Evolutionary conservation across 441 rosid genomes (phyloP).

Genomic region (Syzygium malaccense): DNA sequence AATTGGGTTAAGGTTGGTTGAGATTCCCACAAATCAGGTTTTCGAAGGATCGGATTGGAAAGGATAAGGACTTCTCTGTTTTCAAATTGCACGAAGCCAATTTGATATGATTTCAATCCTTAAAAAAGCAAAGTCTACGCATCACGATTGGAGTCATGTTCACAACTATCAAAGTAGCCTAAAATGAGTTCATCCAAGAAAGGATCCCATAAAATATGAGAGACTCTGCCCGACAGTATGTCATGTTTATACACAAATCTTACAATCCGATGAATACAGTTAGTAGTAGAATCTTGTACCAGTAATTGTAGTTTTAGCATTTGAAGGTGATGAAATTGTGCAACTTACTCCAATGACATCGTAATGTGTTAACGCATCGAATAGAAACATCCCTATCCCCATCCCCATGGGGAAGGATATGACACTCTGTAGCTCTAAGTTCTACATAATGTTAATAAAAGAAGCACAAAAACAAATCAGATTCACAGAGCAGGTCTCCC

Average conservation of each 20-base stretch:
- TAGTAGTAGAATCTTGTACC: too few relatives aligned
- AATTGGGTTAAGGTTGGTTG: rapidly evolving
- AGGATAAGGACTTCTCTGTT: neutral
- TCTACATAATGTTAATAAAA: neutral
- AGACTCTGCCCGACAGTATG: neutral
- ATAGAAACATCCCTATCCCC: too few relatives aligned
- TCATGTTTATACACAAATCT: neutral
- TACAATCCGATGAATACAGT: too few relatives aligned
- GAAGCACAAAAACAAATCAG: neutral
- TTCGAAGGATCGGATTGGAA: neutral
- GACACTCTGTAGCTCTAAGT: too few relatives aligned
- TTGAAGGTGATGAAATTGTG: too few relatives aligned
- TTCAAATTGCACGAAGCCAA: neutral
- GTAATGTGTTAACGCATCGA: too few relatives aligned
- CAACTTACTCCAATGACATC: too few relatives aligned
- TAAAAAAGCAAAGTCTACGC: neutral
- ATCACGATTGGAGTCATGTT: neutral
- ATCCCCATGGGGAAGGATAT: too few relatives aligned
- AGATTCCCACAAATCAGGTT: neutral
- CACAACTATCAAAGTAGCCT: neutral
- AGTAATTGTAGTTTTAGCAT: too few relatives aligned
- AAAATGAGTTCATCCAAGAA: neutral
- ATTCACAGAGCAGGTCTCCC: neutral
- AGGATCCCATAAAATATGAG: neutral
- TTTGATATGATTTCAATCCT: neutral